Conservation (phyloP, 768 basidiomycete species). For the Naganishia antarctica region DNA sequence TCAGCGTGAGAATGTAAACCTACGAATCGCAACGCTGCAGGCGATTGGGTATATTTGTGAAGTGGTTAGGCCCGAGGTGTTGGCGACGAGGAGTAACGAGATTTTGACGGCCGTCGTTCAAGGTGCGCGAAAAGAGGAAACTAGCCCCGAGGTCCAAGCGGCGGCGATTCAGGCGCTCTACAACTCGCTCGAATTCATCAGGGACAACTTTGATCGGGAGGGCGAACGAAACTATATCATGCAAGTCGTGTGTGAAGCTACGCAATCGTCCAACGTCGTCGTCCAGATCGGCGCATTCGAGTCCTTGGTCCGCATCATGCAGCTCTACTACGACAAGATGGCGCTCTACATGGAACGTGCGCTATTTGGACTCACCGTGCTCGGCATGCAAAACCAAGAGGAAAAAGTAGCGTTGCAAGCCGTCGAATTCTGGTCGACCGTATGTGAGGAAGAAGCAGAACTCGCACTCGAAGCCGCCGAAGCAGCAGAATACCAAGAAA, state of each 20-base stretch:
- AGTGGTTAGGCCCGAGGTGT: slow-evolving; percentile 86
- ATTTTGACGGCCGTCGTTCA: slow-evolving; percentile 98
- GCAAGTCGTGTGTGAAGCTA: slow-evolving; percentile 99
- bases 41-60: slow-evolving; percentile 98
- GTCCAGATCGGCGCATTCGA: slow-evolving; percentile 97
- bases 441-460: slow-evolving; percentile 95
- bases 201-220: slow-evolving; percentile 98
- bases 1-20: slow-evolving; percentile 62
- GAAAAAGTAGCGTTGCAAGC: slow-evolving; percentile 91
- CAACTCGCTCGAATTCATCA: slow-evolving; percentile 95
- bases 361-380: slow-evolving; percentile 92
- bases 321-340: slow-evolving; percentile 98
- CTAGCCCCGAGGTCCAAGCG: slow-evolving; percentile 80
- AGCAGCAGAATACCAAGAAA: slow-evolving; percentile 76
- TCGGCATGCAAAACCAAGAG: slow-evolving; percentile 92
- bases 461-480: slow-evolving; percentile 85
- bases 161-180: slow-evolving; percentile 87
- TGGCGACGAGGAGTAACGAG: slow-evolving; percentile 85
- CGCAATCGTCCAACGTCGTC: slow-evolving; percentile 69
- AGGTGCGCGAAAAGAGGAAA: slow-evolving; percentile 92
- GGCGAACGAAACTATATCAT: slow-evolving; percentile 99
- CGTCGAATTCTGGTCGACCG: slow-evolving; percentile 98
- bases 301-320: slow-evolving; percentile 93
- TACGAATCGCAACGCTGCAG: slow-evolving; percentile 74
- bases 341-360: slow-evolving; percentile 98